A percentile compares a stretch with the other conserved stretches of the same genome.
phyloP scores from a whole-genome alignment of 257 asterid genomes.

The Primulina eburnea region DNA sequence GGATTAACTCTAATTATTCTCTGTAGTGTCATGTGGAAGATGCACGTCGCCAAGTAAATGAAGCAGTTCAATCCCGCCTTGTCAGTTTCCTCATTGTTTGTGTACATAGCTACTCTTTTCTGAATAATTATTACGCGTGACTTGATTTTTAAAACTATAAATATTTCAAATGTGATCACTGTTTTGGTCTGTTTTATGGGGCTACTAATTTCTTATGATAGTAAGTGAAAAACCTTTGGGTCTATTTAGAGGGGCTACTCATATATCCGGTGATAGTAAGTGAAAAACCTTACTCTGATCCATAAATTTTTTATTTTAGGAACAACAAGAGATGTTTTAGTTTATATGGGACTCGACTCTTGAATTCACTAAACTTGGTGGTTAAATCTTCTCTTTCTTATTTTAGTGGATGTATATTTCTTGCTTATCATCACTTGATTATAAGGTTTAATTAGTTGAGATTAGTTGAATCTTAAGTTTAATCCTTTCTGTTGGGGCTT shows the following conservation, averaged over 20 bases:
- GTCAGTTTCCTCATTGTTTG: slow-evolving; percentile 43
- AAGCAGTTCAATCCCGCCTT: slow-evolving; percentile 90
- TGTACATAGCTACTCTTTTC: not conserved
- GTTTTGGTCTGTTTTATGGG: not conserved
- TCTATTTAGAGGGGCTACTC: not conserved
- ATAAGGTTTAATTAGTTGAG: not conserved
- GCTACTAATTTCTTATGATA: not conserved
- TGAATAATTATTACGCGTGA: not conserved
- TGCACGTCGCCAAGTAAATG: slow-evolving; percentile 87
- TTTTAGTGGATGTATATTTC: not conserved
- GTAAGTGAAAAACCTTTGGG: not conserved
- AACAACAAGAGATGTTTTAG: not conserved
- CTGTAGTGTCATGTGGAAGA: slow-evolving; percentile 91
- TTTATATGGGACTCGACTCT: not conserved
- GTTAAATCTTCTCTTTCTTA: not conserved
- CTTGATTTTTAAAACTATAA: slow-evolving; percentile 10
- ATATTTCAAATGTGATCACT: slow-evolving; percentile 1
- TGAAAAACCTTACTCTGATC: not conserved
- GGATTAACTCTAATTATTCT: slow-evolving; percentile 23
- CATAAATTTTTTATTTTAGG: not conserved
- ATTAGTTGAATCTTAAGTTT: slow-evolving; percentile 4
- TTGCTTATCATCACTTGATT: not conserved
- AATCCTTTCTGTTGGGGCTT: slow-evolving; percentile 5
- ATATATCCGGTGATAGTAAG: not conserved
- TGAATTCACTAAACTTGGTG: slow-evolving; percentile 2